Percentiles rank a stretch among this genome's conserved stretches.
Conservation (phyloP, 345 rosid genomes). For the Euphorbia lathyris region DNA sequence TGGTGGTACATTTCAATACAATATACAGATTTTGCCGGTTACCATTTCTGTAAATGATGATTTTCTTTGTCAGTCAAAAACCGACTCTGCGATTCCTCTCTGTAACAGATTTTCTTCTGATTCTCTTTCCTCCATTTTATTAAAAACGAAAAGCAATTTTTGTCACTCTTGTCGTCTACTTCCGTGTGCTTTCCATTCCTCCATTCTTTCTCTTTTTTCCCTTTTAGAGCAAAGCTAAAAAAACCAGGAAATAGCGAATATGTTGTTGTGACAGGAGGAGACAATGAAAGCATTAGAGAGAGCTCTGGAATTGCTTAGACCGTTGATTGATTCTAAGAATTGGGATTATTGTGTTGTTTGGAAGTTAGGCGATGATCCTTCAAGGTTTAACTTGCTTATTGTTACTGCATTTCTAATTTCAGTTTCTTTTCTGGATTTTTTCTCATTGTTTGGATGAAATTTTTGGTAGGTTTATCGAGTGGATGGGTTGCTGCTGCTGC, state of each 20-base stretch:
- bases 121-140: background rate
- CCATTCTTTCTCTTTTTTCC: background rate
- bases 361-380: conserved; percentile 80
- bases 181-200: background rate
- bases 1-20: background rate
- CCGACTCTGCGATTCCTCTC: conserved; percentile 27
- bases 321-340: conserved; percentile 50
- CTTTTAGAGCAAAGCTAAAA: too few species aligned
- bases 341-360: conserved; percentile 90
- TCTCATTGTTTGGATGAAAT: background rate
- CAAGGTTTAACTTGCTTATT: conserved; percentile 36
- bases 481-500: conserved; percentile 82
- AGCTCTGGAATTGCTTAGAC: conserved; percentile 66
- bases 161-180: conserved; percentile 18
- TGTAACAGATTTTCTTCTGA: conserved; percentile 31
- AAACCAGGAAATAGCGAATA: background rate
- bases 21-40: background rate
- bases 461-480: conserved; percentile 59
- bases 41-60: background rate
- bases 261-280: conserved; percentile 14
- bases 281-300: conserved; percentile 48
- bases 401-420: background rate
- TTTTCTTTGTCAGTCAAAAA: conserved; percentile 10
- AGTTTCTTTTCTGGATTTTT: background rate
- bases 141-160: background rate